phyloP scores from a whole-genome alignment of 2,329 filamentous ascomycete species.

The Cladorrhinum sp. region DNA sequence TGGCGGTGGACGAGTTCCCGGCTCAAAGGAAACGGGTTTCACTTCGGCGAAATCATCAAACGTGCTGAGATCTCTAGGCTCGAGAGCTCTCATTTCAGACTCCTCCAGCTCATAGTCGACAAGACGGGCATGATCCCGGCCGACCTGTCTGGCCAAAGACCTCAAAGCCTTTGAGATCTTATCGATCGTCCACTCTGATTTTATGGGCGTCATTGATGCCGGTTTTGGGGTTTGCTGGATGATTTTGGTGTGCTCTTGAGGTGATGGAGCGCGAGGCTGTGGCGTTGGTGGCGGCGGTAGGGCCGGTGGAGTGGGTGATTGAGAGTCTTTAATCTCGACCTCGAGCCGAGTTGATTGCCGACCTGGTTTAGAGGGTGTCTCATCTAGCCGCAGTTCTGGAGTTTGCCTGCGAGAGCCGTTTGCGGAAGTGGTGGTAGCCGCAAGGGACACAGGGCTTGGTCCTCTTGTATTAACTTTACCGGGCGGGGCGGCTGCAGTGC shows the following conservation, averaged over 20 bases:
- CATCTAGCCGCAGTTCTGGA: background rate
- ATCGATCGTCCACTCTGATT: conserved; percentile 41
- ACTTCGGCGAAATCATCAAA: conserved; percentile 49
- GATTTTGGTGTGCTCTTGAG: background rate
- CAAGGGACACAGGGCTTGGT: conserved; percentile 13
- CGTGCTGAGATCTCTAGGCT: conserved; percentile 41
- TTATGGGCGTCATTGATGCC: conserved; percentile 18
- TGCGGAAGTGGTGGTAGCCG: background rate
- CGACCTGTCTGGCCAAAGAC: conserved; percentile 42
- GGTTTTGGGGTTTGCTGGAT: conserved; percentile 21
- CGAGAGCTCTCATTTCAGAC: conserved; percentile 38
- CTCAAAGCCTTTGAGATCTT: conserved; percentile 43
- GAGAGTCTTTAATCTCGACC: conserved; percentile 18
- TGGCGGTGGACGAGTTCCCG: conserved; percentile 30
- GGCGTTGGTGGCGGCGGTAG: background rate
- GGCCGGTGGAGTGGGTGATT: conserved; percentile 14
- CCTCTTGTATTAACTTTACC: conserved; percentile 2
- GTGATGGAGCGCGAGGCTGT: background rate
- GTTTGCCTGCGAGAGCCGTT: background rate
- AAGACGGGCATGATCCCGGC: conserved; percentile 44
- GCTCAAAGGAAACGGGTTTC: conserved; percentile 32
- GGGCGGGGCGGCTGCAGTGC: background rate
- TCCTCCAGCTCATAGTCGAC: conserved; percentile 45
- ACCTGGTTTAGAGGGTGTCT: conserved; percentile 17
- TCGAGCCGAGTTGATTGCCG: conserved; percentile 8